Evolutionary conservation across 306 rosid species (phyloP).

Genomic region (Cicer arietinum): DNA sequence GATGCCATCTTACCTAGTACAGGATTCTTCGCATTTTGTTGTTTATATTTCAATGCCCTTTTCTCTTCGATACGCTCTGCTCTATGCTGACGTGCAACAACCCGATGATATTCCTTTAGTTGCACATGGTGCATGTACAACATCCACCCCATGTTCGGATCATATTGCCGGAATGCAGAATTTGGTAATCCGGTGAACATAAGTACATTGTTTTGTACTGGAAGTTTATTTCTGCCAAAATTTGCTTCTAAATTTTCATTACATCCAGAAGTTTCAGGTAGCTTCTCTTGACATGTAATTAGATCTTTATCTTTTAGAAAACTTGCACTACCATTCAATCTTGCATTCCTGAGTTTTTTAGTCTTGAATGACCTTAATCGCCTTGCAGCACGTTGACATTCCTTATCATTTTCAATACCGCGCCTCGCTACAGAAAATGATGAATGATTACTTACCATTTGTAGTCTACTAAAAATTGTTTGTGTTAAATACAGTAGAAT

Average conservation of each 20-base stretch:
- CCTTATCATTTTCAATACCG: conserved; percentile 28
- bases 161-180: conserved; percentile 23
- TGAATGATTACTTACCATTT: conserved; percentile 19
- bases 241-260: conserved; percentile 15
- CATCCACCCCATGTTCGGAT: conserved; percentile 29
- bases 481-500: conserved; percentile 1
- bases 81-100: conserved; percentile 32
- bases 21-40: background rate
- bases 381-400: conserved; percentile 32
- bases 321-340: background rate
- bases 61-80: conserved; percentile 20
- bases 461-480: background rate
- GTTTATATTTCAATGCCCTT: conserved; percentile 38
- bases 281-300: conserved; percentile 20
- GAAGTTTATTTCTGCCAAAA: conserved; percentile 20
- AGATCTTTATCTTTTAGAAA: conserved; percentile 29
- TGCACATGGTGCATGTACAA: conserved; percentile 21
- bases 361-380: conserved; percentile 36
- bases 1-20: conserved; percentile 14
- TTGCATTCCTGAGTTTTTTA: conserved; percentile 6
- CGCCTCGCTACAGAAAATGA: conserved; percentile 33
- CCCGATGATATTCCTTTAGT: conserved; percentile 28
- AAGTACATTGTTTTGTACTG: conserved; percentile 31
- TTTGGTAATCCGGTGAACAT: background rate
- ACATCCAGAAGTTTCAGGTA: background rate